These are phyloP conservation scores for Acaromyces ingoldii DNA, from an alignment of 1,284 basidiomycete species.

Conservation along the genomic window DNA sequence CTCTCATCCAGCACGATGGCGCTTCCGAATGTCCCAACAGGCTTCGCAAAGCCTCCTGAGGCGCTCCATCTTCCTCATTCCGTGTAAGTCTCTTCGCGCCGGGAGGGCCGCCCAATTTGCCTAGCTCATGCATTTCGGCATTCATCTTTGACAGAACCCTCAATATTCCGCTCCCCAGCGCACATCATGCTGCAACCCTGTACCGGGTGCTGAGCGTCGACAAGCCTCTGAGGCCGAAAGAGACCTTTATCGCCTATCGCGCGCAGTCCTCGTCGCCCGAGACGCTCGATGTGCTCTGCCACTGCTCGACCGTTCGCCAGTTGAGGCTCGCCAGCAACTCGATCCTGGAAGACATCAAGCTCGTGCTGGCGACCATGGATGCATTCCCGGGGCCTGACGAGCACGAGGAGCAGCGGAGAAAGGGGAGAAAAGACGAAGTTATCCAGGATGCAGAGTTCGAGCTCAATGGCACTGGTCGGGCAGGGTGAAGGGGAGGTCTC, in stretches of 20 bases:
- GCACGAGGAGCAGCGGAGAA: not conserved
- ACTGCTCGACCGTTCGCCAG: not conserved
- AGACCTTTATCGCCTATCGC: conserved; percentile 4
- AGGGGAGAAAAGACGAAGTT: not conserved
- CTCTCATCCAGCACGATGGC: no score
- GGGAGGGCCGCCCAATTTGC: no score
- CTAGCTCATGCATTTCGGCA: no score
- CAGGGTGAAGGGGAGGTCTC: conserved; percentile 1
- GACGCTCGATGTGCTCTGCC: not conserved
- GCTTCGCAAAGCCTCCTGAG: no score
- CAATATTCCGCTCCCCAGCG: not conserved
- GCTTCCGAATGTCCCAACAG: no score
- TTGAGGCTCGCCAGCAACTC: conserved; percentile 5
- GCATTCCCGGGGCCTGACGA: conserved; percentile 3
- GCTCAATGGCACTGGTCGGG: conserved; percentile 3
- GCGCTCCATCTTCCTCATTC: no score
- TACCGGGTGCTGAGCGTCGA: conserved; percentile 8
- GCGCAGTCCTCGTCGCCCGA: not conserved
- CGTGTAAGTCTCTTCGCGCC: no score
- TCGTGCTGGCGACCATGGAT: conserved; percentile 8
- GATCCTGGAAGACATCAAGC: conserved; percentile 1
- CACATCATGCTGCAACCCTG: not conserved
- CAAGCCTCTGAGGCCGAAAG: conserved; percentile 4
- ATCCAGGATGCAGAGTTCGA: conserved; percentile 3
- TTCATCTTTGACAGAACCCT: not conserved